A percentile compares a stretch with the other conserved stretches of the same genome.
These are phyloP conservation scores for Trichoderma asperellum DNA, from an alignment of 2,329 filamentous ascomycete genomes.

Conservation along the genomic window DNA sequence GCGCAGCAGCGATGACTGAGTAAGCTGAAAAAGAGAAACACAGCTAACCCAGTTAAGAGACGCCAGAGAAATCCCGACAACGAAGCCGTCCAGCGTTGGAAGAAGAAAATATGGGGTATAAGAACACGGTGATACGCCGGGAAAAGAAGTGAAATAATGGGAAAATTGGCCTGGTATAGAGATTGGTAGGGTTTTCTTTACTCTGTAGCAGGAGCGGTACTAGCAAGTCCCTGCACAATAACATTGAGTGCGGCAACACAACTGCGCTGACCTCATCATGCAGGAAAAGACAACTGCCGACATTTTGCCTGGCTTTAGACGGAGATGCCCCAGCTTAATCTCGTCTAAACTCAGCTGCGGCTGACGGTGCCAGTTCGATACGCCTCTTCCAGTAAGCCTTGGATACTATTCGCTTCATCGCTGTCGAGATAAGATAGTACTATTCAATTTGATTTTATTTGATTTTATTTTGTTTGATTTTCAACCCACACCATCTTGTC, in stretches of 20 bases:
- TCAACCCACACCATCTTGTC: neutral
- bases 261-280: conserved; percentile 23
- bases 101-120: neutral
- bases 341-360: neutral
- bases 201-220: too few species aligned
- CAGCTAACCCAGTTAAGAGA: neutral
- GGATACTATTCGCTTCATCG: neutral
- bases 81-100: neutral
- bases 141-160: neutral
- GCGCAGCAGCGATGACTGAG: neutral
- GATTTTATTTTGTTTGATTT: neutral
- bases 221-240: neutral
- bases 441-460: too few species aligned
- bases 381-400: neutral
- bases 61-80: neutral
- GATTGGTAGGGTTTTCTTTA: neutral
- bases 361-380: neutral
- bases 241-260: conserved; percentile 6
- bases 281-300: neutral
- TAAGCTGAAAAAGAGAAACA: conserved; percentile 19
- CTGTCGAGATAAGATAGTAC: neutral
- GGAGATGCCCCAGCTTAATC: conserved; percentile 28
- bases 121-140: neutral
- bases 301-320: conserved; percentile 8
- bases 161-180: neutral